These are phyloP conservation scores for Clitoria ternatea DNA, from an alignment of 306 rosid genomes.

Conservation along the genomic window DNA sequence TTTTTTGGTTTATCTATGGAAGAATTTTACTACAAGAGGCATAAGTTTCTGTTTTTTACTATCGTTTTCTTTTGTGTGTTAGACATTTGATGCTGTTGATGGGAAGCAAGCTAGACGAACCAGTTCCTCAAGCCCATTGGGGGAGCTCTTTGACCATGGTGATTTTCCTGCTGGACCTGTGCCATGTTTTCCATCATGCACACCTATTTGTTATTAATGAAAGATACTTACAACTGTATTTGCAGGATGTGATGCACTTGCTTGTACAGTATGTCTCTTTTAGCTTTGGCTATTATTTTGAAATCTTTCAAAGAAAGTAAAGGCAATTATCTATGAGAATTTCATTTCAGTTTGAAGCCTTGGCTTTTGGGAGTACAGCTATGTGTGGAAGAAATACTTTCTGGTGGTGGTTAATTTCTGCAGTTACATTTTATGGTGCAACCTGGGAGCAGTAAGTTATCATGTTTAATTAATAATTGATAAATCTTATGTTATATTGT, in stretches of 20 bases:
- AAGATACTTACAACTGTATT: slow-evolving; percentile 29
- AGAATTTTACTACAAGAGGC: slow-evolving; percentile 1
- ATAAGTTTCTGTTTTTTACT: neutral
- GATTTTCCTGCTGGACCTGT: slow-evolving; percentile 17
- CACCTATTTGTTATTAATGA: slow-evolving; percentile 25
- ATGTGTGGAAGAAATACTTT: slow-evolving; percentile 84
- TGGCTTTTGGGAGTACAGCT: slow-evolving; percentile 94
- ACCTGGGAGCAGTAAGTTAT: slow-evolving; percentile 97
- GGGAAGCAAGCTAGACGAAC: slow-evolving; percentile 99
- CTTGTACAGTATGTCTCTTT: slow-evolving; percentile 74
- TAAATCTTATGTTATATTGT: neutral
- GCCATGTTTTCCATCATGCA: neutral
- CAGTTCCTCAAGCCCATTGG: slow-evolving; percentile 91
- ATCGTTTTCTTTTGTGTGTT: neutral
- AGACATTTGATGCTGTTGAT: slow-evolving; percentile 99
- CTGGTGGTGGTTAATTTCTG: slow-evolving; percentile 98
- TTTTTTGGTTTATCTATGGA: neutral
- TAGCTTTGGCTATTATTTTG: slow-evolving; percentile 9
- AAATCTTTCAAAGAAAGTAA: slow-evolving; percentile 21
- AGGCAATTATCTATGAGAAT: slow-evolving; percentile 17
- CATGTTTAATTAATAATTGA: neutral
- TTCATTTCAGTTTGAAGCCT: slow-evolving; percentile 64
- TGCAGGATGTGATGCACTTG: slow-evolving; percentile 99
- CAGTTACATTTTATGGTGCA: slow-evolving; percentile 84
- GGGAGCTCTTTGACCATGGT: slow-evolving; percentile 99